phyloP scores from a whole-genome alignment of 2,329 filamentous ascomycete genomes.

The Lachnellula subtilissima region DNA sequence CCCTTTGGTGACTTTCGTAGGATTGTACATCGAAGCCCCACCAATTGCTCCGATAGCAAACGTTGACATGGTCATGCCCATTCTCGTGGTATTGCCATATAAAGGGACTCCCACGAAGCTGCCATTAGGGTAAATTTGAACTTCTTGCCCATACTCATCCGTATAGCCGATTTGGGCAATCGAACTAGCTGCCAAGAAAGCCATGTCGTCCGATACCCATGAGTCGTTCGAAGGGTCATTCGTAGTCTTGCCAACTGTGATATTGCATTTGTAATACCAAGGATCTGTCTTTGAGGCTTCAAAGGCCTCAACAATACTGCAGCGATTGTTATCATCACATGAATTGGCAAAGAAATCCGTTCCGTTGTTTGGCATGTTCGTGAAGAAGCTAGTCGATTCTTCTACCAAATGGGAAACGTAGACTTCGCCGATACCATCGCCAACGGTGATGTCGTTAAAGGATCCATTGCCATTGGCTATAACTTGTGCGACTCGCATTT shows the following conservation, averaged over 20 bases:
- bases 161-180: slow-evolving; percentile 40
- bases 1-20: slow-evolving; percentile 5
- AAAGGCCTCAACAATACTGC: slow-evolving; percentile 33
- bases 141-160: slow-evolving; percentile 6
- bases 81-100: slow-evolving; percentile 28
- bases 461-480: slow-evolving; percentile 31
- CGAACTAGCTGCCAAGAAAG: slow-evolving; percentile 32
- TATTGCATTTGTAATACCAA: slow-evolving; percentile 41
- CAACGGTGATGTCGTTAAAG: slow-evolving; percentile 26
- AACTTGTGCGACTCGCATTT: slow-evolving; percentile 32
- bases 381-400: slow-evolving; percentile 37
- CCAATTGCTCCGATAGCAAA: slow-evolving; percentile 34
- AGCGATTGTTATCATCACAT: slow-evolving; percentile 18
- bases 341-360: slow-evolving; percentile 1
- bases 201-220: slow-evolving; percentile 33
- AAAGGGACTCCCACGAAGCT: slow-evolving; percentile 34
- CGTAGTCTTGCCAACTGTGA: slow-evolving; percentile 35
- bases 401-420: slow-evolving; percentile 24
- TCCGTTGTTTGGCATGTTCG: slow-evolving; percentile 18
- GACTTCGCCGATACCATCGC: slow-evolving; percentile 18
- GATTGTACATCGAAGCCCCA: slow-evolving; percentile 20
- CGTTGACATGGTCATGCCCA: slow-evolving; percentile 35
- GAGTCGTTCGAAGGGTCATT: slow-evolving; percentile 23
- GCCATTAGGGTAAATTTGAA: slow-evolving; percentile 41
- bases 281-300: slow-evolving; percentile 34